Percentiles rank a stretch among this genome's conserved stretches.
Conservation (phyloP, 129 eudicot species). For the Helianthus annuus region HanXRQr2.0-SUNRISE NC_035440.2:705387-705886, state of each 20-base stretch:
- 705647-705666: slow-evolving; percentile 59
- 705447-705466: too few relatives aligned
- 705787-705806: slow-evolving; percentile 50
- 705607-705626: slow-evolving; percentile 89
- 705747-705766: slow-evolving; percentile 70
- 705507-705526: too few relatives aligned
- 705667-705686: slow-evolving; percentile 60
- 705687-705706: slow-evolving; percentile 77
- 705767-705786: slow-evolving; percentile 84
- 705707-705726: slow-evolving; percentile 89
- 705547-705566: neutral
- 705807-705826: neutral
- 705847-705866: neutral
- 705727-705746: slow-evolving; percentile 88
- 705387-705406: too few relatives aligned
- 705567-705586: too few relatives aligned
- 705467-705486: too few relatives aligned
- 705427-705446: too few relatives aligned
- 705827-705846: too few relatives aligned
- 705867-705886: neutral
- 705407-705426: too few relatives aligned
- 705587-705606: too few relatives aligned
- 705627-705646: slow-evolving; percentile 80
- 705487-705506: too few relatives aligned
- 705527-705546: too few relatives aligned